These are phyloP conservation scores for Solanum ossicruentum DNA, from an alignment of 257 asterid genomes.

Conservation along the genomic window DNA sequence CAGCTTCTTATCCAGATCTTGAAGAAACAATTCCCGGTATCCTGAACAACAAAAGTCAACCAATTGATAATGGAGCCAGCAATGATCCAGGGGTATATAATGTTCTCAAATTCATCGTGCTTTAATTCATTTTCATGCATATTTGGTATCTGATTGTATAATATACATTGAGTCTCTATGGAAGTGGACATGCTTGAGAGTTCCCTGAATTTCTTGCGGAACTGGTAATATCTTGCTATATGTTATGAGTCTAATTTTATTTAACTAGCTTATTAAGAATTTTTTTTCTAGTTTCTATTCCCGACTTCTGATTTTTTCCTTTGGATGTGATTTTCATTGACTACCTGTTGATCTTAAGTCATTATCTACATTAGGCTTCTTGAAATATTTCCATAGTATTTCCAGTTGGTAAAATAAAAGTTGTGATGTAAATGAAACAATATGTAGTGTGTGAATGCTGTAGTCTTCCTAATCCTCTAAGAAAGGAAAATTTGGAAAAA, in stretches of 20 bases:
- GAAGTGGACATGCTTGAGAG: not conserved
- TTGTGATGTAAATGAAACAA: not conserved
- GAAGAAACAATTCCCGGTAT: conserved; percentile 19
- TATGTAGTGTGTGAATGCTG: not conserved
- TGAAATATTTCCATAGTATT: not conserved
- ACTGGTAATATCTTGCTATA: not conserved
- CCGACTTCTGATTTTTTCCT: not conserved
- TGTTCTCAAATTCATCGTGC: not conserved
- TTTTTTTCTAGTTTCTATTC: not conserved
- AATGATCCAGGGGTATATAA: conserved; percentile 36
- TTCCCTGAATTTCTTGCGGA: not conserved
- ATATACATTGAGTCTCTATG: not conserved
- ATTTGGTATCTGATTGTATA: not conserved
- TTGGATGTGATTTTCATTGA: not conserved
- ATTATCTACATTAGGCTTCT: not conserved
- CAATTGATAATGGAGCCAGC: conserved; percentile 15
- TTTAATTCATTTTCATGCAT: not conserved
- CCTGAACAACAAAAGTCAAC: conserved; percentile 2
- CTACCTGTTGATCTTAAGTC: not conserved
- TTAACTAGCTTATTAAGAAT: not conserved
- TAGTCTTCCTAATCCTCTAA: not conserved
- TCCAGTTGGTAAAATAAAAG: not conserved
- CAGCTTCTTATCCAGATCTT: conserved; percentile 86
- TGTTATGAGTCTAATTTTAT: not conserved
- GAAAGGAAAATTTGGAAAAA: not conserved